phyloP scores from a whole-genome alignment of 441 rosid species.

The Melastoma candidum region DNA sequence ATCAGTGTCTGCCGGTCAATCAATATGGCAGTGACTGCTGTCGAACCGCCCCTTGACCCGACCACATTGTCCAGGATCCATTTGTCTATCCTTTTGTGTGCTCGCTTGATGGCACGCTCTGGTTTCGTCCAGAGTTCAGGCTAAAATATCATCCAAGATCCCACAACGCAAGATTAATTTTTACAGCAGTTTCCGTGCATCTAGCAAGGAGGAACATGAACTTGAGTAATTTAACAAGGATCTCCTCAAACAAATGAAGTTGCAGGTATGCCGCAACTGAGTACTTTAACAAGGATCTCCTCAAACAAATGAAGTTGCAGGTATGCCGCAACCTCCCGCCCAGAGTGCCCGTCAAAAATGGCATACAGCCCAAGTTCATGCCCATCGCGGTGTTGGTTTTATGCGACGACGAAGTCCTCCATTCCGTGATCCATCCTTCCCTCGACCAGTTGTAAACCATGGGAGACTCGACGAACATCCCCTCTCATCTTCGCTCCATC shows the following conservation, averaged over 20 bases:
- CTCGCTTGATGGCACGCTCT: conserved; percentile 26
- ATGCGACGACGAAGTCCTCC: conserved; percentile 16
- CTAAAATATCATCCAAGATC: conserved; percentile 9
- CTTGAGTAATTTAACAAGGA: too few relatives aligned
- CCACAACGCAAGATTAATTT: too few relatives aligned
- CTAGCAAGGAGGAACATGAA: too few relatives aligned
- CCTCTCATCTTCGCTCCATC: not conserved
- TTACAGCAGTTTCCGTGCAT: too few relatives aligned
- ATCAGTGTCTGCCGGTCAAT: conserved; percentile 33
- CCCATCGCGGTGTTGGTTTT: conserved; percentile 24
- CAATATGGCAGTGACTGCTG: conserved; percentile 44
- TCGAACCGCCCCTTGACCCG: conserved; percentile 39
- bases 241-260: not conserved
- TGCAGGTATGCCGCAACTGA: not conserved
- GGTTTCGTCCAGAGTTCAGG: conserved; percentile 35
- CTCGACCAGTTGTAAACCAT: conserved; percentile 39
- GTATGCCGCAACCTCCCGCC: conserved; percentile 36
- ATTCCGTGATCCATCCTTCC: conserved; percentile 43
- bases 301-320: conserved; percentile 36
- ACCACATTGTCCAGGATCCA: conserved; percentile 29
- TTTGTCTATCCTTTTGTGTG: conserved; percentile 28
- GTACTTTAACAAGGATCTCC: conserved; percentile 34
- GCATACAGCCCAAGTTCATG: conserved; percentile 39
- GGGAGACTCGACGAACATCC: conserved; percentile 14
- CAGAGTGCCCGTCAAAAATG: conserved; percentile 50